Conservation (phyloP, 2,329 filamentous ascomycete species). For the Aspergillus udagawae region DNA sequence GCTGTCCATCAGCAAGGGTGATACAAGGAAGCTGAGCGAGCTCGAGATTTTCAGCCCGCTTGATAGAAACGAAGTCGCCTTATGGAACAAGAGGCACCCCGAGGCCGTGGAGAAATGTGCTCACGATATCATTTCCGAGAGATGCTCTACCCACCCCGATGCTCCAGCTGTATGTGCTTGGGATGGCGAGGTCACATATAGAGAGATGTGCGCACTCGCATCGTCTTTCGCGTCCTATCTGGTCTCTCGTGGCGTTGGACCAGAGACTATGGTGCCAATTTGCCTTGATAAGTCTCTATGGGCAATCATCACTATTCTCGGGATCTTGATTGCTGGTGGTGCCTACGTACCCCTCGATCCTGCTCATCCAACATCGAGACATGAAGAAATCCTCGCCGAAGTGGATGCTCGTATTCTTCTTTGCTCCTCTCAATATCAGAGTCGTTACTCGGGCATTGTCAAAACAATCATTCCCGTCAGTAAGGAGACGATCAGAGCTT, state of each 20-base stretch:
- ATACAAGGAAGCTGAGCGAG: slow-evolving; percentile 20
- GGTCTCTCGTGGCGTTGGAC: slow-evolving; percentile 28
- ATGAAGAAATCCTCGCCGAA: slow-evolving; percentile 30
- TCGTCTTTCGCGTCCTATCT: slow-evolving; percentile 29
- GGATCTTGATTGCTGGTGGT: slow-evolving; percentile 32
- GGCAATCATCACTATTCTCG: slow-evolving; percentile 31
- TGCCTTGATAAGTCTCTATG: slow-evolving; percentile 34
- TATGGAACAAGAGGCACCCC: slow-evolving; percentile 29
- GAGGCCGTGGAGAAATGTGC: slow-evolving; percentile 25
- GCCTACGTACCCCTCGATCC: slow-evolving; percentile 34
- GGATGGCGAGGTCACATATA: slow-evolving; percentile 34
- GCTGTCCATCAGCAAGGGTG: slow-evolving; percentile 19
- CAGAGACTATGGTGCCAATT: slow-evolving; percentile 29
- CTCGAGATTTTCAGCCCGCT: slow-evolving; percentile 30
- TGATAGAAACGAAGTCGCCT: slow-evolving; percentile 29
- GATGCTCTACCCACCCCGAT: slow-evolving; percentile 20
- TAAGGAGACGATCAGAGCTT: slow-evolving; percentile 27
- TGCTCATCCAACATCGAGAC: slow-evolving; percentile 30
- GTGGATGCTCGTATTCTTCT: slow-evolving; percentile 30
- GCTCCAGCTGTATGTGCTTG: slow-evolving; percentile 33
- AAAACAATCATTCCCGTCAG: slow-evolving; percentile 31
- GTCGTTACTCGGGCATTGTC: slow-evolving; percentile 25
- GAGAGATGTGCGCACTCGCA: slow-evolving; percentile 26
- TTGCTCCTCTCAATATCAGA: slow-evolving; percentile 29
- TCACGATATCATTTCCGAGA: slow-evolving; percentile 31